Conservation (phyloP, 371 early-diverging fungal species). For the Lichtheimia corymbifera region DNA sequence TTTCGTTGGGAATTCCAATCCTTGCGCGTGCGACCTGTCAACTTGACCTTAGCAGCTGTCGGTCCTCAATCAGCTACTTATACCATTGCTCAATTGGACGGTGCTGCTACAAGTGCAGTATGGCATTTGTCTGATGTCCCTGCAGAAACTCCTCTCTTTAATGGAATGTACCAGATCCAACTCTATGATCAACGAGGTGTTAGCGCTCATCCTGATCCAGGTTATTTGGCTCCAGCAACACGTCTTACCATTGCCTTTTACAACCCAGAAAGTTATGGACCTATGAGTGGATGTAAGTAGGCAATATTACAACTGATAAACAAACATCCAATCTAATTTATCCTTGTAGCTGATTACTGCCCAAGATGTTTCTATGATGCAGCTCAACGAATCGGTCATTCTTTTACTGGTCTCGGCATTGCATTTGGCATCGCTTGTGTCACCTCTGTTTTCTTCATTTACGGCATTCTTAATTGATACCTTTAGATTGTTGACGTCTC, state of each 20-base stretch:
- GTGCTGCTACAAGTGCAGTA: constrained; percentile 41
- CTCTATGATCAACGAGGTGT: constrained; percentile 52
- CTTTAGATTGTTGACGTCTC: no score
- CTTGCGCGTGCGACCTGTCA: constrained; percentile 39
- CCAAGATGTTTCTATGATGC: constrained; percentile 47
- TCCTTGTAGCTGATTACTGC: constrained; percentile 33
- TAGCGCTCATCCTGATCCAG: constrained; percentile 31
- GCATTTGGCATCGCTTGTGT: constrained; percentile 39
- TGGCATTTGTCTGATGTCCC: constrained; percentile 46
- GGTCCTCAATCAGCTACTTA: constrained; percentile 39
- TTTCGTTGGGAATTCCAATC: constrained; percentile 44
- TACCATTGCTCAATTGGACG: constrained; percentile 39
- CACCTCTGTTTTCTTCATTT: constrained; percentile 38
- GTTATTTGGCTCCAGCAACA: constrained; percentile 39
- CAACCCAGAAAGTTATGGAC: constrained; percentile 31
- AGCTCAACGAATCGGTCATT: constrained; percentile 18
- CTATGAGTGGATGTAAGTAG: constrained; percentile 11
- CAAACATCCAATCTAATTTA: constrained; percentile 1
- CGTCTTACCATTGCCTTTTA: constrained; percentile 46
- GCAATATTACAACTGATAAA: neutral
- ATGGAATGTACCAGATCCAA: constrained; percentile 46
- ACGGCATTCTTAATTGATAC: constrained; percentile 25
- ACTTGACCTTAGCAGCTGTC: constrained; percentile 48
- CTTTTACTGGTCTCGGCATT: constrained; percentile 31
- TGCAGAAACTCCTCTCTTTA: constrained; percentile 42